Evolutionary conservation across 768 basidiomycete species (phyloP), one percentile per base, ranked within the genome.

Genomic region (Naganishia vishniacii): DNA sequence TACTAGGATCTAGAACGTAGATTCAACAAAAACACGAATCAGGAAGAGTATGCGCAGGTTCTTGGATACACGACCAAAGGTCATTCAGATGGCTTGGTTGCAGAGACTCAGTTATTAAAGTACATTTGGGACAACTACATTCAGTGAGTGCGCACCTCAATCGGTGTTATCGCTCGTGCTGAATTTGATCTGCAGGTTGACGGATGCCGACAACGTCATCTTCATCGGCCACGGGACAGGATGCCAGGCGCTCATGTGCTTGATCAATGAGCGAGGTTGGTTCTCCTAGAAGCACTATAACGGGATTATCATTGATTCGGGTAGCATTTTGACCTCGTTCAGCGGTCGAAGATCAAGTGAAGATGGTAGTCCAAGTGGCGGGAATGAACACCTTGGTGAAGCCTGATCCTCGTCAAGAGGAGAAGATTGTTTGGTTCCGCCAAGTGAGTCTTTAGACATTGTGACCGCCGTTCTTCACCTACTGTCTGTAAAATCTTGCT

Each of bases 81-180:
- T 16, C 53, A 56, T 41, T 34, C 53, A n/a, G 53, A 56, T 26
- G 53, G 53, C n/a, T 20, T 56, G 53, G 23, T 56, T 25, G 32
- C 53, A 32, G 53, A 56, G 37, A 65, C 25, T 53, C 84, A 88
- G 29, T 78, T 93, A 25, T 74, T 94, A 64, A 81, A 82, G 3
- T 94, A 97, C 74, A 76, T 98, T 12, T 99, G 95, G 95, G 94
- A 98, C 76, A 94, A 97, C 71, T 93, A 92, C 72, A 81, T 98
- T 66, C 85, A 88, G 93, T 95, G 70, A 65, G 88, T 75, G 18
- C n/a, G 48, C 47, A 64, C 5, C 49, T 23, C 23, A 51, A 41
- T 16, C 45, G 42, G 31, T n/a, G 37, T 61, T 64, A 37, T 59
- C 7, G n/a, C n/a, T 8, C 3, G 13, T 13, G 7, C 18, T 18